phyloP scores from a whole-genome alignment of 23 red algal species.

The Gracilaria caudata region DNA sequence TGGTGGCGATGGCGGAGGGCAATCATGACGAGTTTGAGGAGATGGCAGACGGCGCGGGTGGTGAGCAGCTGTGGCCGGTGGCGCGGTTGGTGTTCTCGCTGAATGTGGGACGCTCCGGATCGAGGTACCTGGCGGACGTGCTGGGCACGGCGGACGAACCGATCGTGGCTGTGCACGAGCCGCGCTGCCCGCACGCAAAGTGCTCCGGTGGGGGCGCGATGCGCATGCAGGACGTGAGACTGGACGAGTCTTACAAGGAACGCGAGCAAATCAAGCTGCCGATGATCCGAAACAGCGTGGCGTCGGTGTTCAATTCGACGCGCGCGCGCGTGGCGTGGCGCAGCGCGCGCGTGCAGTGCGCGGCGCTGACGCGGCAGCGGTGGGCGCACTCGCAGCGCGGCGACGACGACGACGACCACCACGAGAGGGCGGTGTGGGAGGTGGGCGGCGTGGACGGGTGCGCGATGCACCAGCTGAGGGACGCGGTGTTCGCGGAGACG shows the following conservation, averaged over 20 bases:
- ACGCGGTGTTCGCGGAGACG: constrained; percentile 73
- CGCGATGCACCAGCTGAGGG: constrained; percentile 17
- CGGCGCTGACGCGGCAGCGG: constrained; percentile 45
- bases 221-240: constrained; percentile 60
- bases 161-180: constrained; percentile 45
- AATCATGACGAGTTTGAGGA: background rate
- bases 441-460: constrained; percentile 8
- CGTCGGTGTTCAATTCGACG: background rate
- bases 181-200: constrained; percentile 16
- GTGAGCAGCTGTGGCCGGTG: constrained; percentile 8
- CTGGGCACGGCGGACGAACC: constrained; percentile 38
- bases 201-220: constrained; percentile 77
- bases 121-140: constrained; percentile 59
- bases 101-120: constrained; percentile 81
- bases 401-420: background rate
- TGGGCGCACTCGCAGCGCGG: constrained; percentile 56
- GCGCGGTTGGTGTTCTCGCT: constrained; percentile 77
- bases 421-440: background rate
- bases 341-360: background rate
- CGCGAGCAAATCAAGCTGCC: constrained; percentile 50
- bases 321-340: background rate
- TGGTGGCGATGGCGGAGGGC: constrained; percentile 8
- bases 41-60: background rate
- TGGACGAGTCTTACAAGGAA: constrained; percentile 32
- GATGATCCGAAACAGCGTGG: constrained; percentile 32